phyloP scores from a whole-genome alignment of 2,329 filamentous ascomycete genomes.

The Penicillium sp. region DNA sequence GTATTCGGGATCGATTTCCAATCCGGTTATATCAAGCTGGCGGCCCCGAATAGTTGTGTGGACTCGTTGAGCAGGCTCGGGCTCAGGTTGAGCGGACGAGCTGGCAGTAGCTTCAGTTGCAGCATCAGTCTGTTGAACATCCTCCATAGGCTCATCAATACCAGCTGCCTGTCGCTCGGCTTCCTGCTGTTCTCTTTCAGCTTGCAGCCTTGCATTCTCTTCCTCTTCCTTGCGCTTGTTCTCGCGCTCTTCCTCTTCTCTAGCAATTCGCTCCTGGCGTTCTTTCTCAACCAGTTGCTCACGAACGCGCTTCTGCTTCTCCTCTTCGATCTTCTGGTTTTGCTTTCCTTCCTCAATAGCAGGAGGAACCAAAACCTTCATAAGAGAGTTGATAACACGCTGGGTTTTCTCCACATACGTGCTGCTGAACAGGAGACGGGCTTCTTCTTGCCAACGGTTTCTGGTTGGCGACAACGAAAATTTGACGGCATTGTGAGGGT shows the following conservation, averaged over 20 bases:
- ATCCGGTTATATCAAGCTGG: slow-evolving; percentile 86
- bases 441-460: slow-evolving; percentile 84
- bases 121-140: slow-evolving; percentile 60
- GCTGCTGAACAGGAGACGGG: slow-evolving; percentile 77
- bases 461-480: slow-evolving; percentile 72
- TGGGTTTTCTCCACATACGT: slow-evolving; percentile 67
- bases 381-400: slow-evolving; percentile 66
- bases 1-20: slow-evolving; percentile 93
- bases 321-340: slow-evolving; percentile 59
- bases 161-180: slow-evolving; percentile 53
- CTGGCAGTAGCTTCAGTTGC: slow-evolving; percentile 28
- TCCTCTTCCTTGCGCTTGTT: slow-evolving; percentile 67
- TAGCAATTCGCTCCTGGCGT: slow-evolving; percentile 62
- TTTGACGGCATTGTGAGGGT: slow-evolving; percentile 66
- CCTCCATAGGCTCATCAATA: slow-evolving; percentile 69
- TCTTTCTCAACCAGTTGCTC: slow-evolving; percentile 61
- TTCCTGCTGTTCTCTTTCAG: slow-evolving; percentile 64
- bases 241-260: slow-evolving; percentile 71
- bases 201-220: slow-evolving; percentile 60
- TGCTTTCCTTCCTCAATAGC: slow-evolving; percentile 80
- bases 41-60: slow-evolving; percentile 82
- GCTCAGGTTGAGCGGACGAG: slow-evolving; percentile 24
- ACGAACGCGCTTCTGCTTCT: slow-evolving; percentile 59
- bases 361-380: slow-evolving; percentile 74
- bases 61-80: slow-evolving; percentile 60